A percentile compares a stretch with the other conserved stretches of the same genome.
phyloP scores from a whole-genome alignment of 306 rosid species.

The Myrica gale region DNA sequence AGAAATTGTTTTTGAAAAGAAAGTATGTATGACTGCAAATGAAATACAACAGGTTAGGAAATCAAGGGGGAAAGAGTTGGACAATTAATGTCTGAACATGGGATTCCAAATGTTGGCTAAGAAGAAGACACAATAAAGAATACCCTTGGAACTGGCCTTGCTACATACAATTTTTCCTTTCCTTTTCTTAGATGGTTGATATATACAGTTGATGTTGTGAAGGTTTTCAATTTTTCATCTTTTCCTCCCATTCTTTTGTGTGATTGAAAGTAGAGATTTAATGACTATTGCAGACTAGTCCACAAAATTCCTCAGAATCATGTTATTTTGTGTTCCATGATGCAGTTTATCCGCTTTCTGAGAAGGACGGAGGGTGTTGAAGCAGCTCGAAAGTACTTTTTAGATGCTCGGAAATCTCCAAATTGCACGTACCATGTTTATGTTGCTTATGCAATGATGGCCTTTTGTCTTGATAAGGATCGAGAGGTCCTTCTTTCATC shows the following conservation, averaged over 20 bases:
- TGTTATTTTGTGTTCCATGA: slow-evolving; percentile 39
- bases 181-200: not conserved
- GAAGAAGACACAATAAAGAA: not conserved
- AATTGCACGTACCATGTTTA: slow-evolving; percentile 90
- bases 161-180: not conserved
- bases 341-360: slow-evolving; percentile 92
- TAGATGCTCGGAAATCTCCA: slow-evolving; percentile 87
- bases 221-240: not conserved
- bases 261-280: slow-evolving; percentile 7
- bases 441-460: slow-evolving; percentile 87
- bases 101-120: not conserved
- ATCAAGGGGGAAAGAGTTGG: not conserved
- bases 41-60: not conserved
- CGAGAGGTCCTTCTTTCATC: slow-evolving; percentile 64
- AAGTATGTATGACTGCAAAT: not conserved
- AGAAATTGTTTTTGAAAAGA: not conserved
- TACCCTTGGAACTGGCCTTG: not conserved
- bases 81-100: not conserved
- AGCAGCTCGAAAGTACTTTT: slow-evolving; percentile 92
- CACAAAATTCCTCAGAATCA: not conserved
- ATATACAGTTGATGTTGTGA: not conserved
- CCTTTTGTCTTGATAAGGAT: slow-evolving; percentile 96
- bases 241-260: not conserved
- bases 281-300: not conserved
- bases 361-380: slow-evolving; percentile 96